A percentile compares a stretch with the other conserved stretches of the same genome.
Evolutionary conservation across 176 grass and related monocot species (phyloP).

Genomic region (sorghum (Sorghum bicolor)): Sorghum_bicolor_NCBIv3 NC_012870.2:70465501-70466000

Average conservation of each 20-base stretch:
- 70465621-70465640: not conserved
- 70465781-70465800: not conserved
- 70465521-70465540: constrained; percentile 11
- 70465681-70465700: not conserved
- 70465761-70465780: not conserved
- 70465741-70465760: constrained; percentile 7
- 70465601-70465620: not conserved
- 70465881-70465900: too few species aligned
- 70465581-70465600: not conserved
- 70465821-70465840: not conserved
- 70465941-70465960: not conserved
- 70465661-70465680: not conserved
- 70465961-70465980: not conserved
- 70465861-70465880: not conserved
- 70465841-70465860: not conserved
- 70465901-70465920: not conserved
- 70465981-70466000: not conserved
- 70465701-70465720: not conserved
- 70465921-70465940: too few species aligned
- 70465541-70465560: not conserved
- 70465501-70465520: not conserved
- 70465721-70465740: not conserved
- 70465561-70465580: not conserved
- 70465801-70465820: not conserved
- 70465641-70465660: constrained; percentile 8